Percentiles rank a stretch among this genome's conserved stretches.
These are phyloP conservation scores for Phytophthora citricola DNA, from an alignment of 352 stramenopile species.

Conservation along the genomic window DNA sequence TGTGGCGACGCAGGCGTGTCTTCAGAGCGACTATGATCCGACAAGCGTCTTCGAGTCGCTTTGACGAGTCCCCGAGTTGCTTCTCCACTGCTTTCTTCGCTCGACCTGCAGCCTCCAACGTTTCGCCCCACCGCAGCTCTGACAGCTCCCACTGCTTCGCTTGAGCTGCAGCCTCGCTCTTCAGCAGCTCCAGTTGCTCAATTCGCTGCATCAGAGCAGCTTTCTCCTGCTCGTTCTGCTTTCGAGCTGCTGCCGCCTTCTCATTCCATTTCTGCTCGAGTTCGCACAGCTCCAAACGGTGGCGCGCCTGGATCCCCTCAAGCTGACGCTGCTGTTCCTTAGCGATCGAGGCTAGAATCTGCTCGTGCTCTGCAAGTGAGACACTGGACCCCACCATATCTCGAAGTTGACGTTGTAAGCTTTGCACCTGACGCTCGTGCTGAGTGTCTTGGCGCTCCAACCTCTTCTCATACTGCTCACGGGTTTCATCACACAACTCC, in stretches of 20 bases:
- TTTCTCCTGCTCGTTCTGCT: constrained; percentile 23
- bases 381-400: constrained; percentile 55
- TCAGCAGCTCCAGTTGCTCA: constrained; percentile 44
- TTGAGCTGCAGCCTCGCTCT: constrained; percentile 33
- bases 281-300: constrained; percentile 37
- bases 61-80: constrained; percentile 24
- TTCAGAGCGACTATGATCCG: constrained; percentile 57
- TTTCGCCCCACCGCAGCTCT: constrained; percentile 19
- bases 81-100: constrained; percentile 27
- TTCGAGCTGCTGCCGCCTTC: constrained; percentile 21
- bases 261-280: constrained; percentile 37
- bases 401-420: constrained; percentile 47
- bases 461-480: constrained; percentile 58
- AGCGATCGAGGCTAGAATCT: constrained; percentile 35
- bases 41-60: constrained; percentile 44
- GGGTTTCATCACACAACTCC: constrained; percentile 62
- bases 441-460: constrained; percentile 47
- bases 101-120: constrained; percentile 8
- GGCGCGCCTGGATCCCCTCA: constrained; percentile 13
- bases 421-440: constrained; percentile 54
- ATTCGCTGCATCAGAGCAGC: constrained; percentile 38
- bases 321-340: constrained; percentile 34
- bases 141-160: constrained; percentile 27
- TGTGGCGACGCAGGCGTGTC: constrained; percentile 33
- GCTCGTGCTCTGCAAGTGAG: constrained; percentile 61